Evolutionary conservation across 768 basidiomycete genomes (phyloP), one percentile per base, ranked within the genome.

Genomic region (Strobilomyces dryophilus): DNA sequence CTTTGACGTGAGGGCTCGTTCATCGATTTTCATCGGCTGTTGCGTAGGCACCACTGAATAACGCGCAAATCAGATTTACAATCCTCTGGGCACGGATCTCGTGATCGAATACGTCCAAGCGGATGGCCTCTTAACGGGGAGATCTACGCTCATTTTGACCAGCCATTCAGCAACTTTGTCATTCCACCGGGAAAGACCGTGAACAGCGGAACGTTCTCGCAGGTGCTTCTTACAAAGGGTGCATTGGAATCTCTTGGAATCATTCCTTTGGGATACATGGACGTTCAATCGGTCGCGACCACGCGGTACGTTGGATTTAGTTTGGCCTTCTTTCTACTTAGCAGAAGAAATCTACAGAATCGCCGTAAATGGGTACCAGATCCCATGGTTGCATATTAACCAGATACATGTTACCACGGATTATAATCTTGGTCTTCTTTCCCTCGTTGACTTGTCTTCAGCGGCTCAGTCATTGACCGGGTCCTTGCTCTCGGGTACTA

Each of bases 361-460:
- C 11, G 83, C 78, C 4, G 59, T 69, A 14, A 76, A 76, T 18
- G 83, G 84, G 17, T 88, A 88, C 59, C 71, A 73, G 53, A 65
- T 87, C 40, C 85, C 86, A 11, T 87, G 83, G 84, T 66, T 87
- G 55, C 76, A 85, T 47, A 71, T 87, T 46, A 65, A 71, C 32
- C 83, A 86, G 64, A 68, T 66, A 37, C 59, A 63, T 42, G 83
- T 86, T 8, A 76, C 81, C 14, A 81, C 83, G 29, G 55, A 63
- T 9, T 87, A 85, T 56, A 48, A 60, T 24, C 18, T 57, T 24
- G 57, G 53, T 29, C 15, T 39, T 9, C 20, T 63, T 20, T 66
- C 60, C 21, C 42, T 59, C 1, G 51, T 10, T 15, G 66, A 68
- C 53, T 36, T 68, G 4, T 45, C 53, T 20, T 59, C 43, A 41